phyloP scores from a whole-genome alignment of 352 stramenopile species.

The Globisporangium nagaii region DNA sequence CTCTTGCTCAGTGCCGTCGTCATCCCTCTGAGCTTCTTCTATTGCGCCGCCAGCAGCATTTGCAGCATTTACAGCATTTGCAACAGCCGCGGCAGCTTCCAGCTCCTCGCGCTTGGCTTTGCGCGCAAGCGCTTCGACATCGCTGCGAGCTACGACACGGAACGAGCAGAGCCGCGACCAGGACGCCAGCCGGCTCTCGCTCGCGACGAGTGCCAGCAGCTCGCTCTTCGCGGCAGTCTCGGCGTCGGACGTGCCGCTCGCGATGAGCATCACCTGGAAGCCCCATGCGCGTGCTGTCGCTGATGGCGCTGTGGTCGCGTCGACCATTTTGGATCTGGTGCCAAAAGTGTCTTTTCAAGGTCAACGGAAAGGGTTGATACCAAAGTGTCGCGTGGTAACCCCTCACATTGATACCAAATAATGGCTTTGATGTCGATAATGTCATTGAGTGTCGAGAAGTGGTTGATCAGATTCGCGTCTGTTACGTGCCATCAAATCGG shows the following conservation, averaged over 20 bases:
- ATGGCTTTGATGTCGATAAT: background rate
- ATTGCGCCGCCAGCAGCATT: too few relatives aligned
- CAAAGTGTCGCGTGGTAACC: background rate
- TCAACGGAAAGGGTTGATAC: background rate
- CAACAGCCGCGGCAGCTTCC: background rate
- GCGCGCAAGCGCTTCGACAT: conserved; percentile 28
- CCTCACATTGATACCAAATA: too few relatives aligned
- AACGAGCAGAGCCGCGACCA: conserved; percentile 32
- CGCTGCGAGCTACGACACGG: conserved; percentile 30
- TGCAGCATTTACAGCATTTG: too few relatives aligned
- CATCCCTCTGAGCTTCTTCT: background rate
- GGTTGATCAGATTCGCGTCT: too few relatives aligned
- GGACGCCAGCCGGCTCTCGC: conserved; percentile 16
- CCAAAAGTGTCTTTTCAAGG: conserved; percentile 5
- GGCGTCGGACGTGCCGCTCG: conserved; percentile 28
- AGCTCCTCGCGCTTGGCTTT: conserved; percentile 11
- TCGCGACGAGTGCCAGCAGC: conserved; percentile 20
- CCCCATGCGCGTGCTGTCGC: conserved; percentile 25
- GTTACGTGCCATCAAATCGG: too few relatives aligned
- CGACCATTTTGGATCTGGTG: too few relatives aligned
- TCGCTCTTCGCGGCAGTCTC: conserved; percentile 23
- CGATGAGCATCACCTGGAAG: conserved; percentile 45
- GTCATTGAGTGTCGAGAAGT: too few relatives aligned
- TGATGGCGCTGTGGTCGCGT: background rate
- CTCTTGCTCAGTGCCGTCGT: background rate